Evolutionary conservation across 345 rosid genomes (phyloP), one percentile per base, ranked within the genome.

Genomic region (Rhodomyrtus tomentosa): DNA sequence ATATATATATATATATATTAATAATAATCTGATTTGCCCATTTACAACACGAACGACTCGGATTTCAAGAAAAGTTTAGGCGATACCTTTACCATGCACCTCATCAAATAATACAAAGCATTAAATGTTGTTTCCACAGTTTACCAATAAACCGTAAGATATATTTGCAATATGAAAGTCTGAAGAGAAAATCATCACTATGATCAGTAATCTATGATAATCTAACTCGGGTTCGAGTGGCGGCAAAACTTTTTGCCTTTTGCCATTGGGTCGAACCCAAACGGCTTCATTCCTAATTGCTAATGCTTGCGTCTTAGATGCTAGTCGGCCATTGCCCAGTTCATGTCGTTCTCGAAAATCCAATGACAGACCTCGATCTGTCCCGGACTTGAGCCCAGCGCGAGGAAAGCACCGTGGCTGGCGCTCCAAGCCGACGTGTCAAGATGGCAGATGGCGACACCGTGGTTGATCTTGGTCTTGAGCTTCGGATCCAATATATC

Each of bases 291-390:
- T 50, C 82, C 55, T 45, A 45, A 7, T 7, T 0, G 6, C 51
- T 49, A 0, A 4, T 5, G 32, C 55, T 29, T 51, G 22, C 82
- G 3, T 50, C 54, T 54, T 38, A 10, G 2, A 10, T 45, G 22
- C 79, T 68, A 88, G 86, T 93, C 95, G 1, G 91, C 89, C 1
- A 84, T 80, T 15, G 90, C 90, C 98, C 98, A 95, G 20, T 92
- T 94, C 95, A 96, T 83, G 82, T 96, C 98, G 86, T 93, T 93
- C 88, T 96, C 93, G 58, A 96, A 96, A 38, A 96, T 96, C 98
- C 98, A 95, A 84, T 95, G 98, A 42, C 98, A 95, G 2, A 94
- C 95, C 85, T 95, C 98, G 32, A 92, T 93, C 84, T 74, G 89
- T 81, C 98, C 99, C 4, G 99, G 99, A 59, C 92, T 89, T 58